Evolutionary conservation across 768 basidiomycete species (phyloP), one percentile per base, ranked within the genome.

Genomic region (Boletus tomentosulus): DNA sequence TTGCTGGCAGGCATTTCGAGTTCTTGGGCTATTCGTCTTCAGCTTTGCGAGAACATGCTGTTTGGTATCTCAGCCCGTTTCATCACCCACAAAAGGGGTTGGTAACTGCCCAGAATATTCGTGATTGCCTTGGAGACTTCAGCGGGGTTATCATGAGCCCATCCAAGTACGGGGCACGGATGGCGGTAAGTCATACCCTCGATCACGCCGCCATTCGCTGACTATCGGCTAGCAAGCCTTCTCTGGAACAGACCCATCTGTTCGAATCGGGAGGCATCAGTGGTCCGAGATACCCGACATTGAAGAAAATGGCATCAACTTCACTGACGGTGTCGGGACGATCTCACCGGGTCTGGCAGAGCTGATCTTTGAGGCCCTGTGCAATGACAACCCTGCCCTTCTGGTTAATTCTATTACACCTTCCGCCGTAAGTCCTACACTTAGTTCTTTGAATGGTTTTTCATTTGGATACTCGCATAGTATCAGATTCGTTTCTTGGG

Each of bases 401-500:
- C 62, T 69, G 10, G 50, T 61, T 16, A 59, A 72, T 48, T 62
- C 72, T 0, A 56, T 81, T 11, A 65, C 76, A 55, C 87, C 87
- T 15, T 81, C 79, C 44, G 87, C 81, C 4, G 87, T 88, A 59
- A 72, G 83, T 73, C n/a, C 5, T 25, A 4, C 3, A 15, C 19
- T 34, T 22, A 15, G 5, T 37, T 34, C 7, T 25, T 24, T 53
- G 7, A 33, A 31, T 22, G 25, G 13, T 22, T 25, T 48, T 46
- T 49, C 28, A 33, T 39, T 49, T 9, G 12, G 4, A 24, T 41
- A 35, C 13, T 43, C 54, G 33, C n/a, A 25, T 51, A 87, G 78
- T 87, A 84, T 65, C 89, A 89, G 71, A 91, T 92, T 46, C 83
- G 92, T 44, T 87, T 92, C 65, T 66, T 92, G 43, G 91, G 89